Percentiles rank a stretch among this genome's conserved stretches.
Conservation (phyloP, 2,329 filamentous ascomycete species). For the Claviceps lovelessii region DNA sequence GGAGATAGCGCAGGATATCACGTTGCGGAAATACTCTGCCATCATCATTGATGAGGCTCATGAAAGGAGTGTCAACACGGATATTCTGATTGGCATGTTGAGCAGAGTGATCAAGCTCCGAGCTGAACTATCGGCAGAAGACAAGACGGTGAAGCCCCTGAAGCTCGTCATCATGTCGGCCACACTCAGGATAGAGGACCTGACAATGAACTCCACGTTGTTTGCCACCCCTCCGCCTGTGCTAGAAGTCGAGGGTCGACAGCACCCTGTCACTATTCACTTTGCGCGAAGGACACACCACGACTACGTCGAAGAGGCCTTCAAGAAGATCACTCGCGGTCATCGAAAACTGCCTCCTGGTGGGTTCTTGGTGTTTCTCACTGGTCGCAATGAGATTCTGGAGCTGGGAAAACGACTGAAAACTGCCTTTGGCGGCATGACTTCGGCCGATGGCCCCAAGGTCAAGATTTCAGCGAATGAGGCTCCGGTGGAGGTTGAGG, state of each 20-base stretch:
- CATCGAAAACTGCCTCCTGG: conserved; percentile 83
- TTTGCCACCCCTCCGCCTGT: conserved; percentile 71
- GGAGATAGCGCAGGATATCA: conserved; percentile 80
- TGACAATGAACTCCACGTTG: conserved; percentile 68
- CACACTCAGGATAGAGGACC: conserved; percentile 78
- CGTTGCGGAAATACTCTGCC: conserved; percentile 77
- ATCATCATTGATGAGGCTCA: conserved; percentile 95
- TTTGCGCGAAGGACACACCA: conserved; percentile 70
- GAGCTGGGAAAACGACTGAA: conserved; percentile 69
- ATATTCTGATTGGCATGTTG: conserved; percentile 94
- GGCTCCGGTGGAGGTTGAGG: conserved; percentile 68
- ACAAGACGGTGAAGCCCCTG: conserved; percentile 57
- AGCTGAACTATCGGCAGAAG: conserved; percentile 57
- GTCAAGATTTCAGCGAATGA: conserved; percentile 66
- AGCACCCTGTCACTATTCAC: conserved; percentile 80
- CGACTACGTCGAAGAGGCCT: conserved; percentile 85
- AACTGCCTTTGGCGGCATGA: conserved; percentile 46
- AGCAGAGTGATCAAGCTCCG: conserved; percentile 81
- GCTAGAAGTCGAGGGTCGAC: conserved; percentile 78
- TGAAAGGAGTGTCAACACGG: conserved; percentile 92
- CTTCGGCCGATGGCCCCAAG: conserved; percentile 44
- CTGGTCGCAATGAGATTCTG: conserved; percentile 81
- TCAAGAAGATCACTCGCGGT: conserved; percentile 71
- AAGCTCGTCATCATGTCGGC: conserved; percentile 98
- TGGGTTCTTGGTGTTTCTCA: conserved; percentile 86